Evolutionary conservation across 2,329 filamentous ascomycete genomes (phyloP).

Genomic region (Botryosphaeria dothidea): DNA sequence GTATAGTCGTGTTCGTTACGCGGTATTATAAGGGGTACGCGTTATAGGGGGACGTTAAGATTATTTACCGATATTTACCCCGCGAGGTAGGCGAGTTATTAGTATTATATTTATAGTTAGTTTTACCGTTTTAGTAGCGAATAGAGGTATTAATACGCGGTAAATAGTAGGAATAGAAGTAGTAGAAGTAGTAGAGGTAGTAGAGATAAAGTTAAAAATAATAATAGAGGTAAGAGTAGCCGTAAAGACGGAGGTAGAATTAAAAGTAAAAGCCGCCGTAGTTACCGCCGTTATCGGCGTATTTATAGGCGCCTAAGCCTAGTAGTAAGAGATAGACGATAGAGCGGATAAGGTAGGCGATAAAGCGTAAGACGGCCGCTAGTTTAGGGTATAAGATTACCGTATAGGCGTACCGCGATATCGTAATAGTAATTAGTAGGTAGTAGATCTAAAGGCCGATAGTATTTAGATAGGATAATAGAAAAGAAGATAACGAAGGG

Average conservation of each 20-base stretch:
- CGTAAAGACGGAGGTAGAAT: not conserved
- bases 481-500: constrained; percentile 18
- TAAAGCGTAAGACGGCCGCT: constrained; percentile 22
- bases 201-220: not conserved
- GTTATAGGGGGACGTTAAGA: too few species aligned
- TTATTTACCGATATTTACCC: too few species aligned
- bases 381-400: constrained; percentile 21
- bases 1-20: constrained; percentile 22
- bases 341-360: constrained; percentile 19
- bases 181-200: not conserved
- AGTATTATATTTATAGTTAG: too few species aligned
- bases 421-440: constrained; percentile 25
- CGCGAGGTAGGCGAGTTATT: too few species aligned
- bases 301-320: constrained; percentile 22
- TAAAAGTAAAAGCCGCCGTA: not conserved
- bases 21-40: too few species aligned
- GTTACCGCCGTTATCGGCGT: constrained; percentile 16
- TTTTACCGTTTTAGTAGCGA: too few species aligned
- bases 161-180: not conserved
- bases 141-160: not conserved
- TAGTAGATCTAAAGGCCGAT: constrained; percentile 18
- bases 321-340: constrained; percentile 20
- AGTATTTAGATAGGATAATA: constrained; percentile 23
- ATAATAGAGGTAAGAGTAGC: too few species aligned
- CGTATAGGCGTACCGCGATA: constrained; percentile 22